phyloP scores from a whole-genome alignment of 192 early-diverging fungal genomes.

The Coemansia sp. region DNA sequence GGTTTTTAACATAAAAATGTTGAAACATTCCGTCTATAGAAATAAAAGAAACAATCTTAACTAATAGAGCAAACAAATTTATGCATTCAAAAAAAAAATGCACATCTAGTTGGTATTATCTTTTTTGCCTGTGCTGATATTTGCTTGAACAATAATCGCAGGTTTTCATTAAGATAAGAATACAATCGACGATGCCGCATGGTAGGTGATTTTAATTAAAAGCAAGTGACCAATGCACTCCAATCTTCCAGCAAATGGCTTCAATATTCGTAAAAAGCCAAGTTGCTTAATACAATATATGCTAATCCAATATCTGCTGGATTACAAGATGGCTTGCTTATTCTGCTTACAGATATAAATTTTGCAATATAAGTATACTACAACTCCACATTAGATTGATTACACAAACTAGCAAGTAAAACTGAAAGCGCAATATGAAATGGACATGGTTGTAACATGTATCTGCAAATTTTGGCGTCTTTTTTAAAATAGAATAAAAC shows the following conservation, averaged over 20 bases:
- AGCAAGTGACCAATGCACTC: constrained; percentile 11
- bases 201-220: background rate
- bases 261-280: constrained; percentile 3
- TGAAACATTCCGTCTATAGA: no score
- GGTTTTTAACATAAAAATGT: no score
- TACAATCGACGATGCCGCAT: constrained; percentile 3
- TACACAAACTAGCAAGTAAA: constrained; percentile 13
- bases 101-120: no score
- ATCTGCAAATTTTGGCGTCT: constrained; percentile 2
- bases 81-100: no score
- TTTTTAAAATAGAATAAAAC: background rate
- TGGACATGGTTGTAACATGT: background rate
- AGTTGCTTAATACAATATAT: background rate
- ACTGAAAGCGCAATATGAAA: constrained; percentile 11
- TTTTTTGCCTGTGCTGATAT: no score
- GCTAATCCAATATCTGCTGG: constrained; percentile 6
- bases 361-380: constrained; percentile 33
- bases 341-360: constrained; percentile 18
- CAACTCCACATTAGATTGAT: constrained; percentile 12
- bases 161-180: constrained; percentile 1
- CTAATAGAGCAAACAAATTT: no score
- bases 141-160: background rate
- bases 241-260: constrained; percentile 22
- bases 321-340: constrained; percentile 16
- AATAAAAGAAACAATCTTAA: no score